Evolutionary conservation across 129 eudicot species (phyloP), one percentile per base, ranked within the genome.

Genomic region (Logfia minima): DNA sequence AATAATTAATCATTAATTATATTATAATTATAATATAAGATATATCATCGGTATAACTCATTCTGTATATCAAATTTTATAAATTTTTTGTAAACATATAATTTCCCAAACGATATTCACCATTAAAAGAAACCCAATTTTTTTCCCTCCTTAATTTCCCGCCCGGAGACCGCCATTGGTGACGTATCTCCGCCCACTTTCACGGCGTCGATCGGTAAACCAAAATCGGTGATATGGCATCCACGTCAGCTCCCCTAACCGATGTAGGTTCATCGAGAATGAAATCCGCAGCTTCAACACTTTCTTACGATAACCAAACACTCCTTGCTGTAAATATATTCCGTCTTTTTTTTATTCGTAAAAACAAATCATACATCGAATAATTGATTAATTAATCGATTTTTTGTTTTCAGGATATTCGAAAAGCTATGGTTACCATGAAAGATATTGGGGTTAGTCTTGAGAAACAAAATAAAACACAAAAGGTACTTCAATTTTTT

Each of bases 361-460:
- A n/a, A 21, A 24, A 2, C n/a, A 7, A n/a, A 19, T 41, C 18
- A 3, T 18, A 39, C 35, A 39, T n/a, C 26, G 10, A 60, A 55
- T 72, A 5, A 11, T 14, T 31, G 4, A 8, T 55, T 18, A n/a
- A 58, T 75, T 45, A 21, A 1, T 26, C 43, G 9, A 35, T 72
- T 52, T 23, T 22, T 22, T 23, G 4, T 4, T 29, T 13, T 26
- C 82, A 92, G 97, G 96, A 92, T 73, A 88, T 89, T 71, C 89
- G 92, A 64, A 92, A 72, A 69, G 81, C 92, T 24, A 6, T 84
- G 35, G 65, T 8, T n/a, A 70, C 73, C 45, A 92, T 92, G 90
- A 89, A 89, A 78, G 96, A 92, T 11, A 70, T 87, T 6, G 97
- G 86, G 10, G 88, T 92, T 45, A 91, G 89, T 79, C 71, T 92